Evolutionary conservation across 768 basidiomycete species (phyloP).

Genomic region (Lactifluus piperatus): DNA sequence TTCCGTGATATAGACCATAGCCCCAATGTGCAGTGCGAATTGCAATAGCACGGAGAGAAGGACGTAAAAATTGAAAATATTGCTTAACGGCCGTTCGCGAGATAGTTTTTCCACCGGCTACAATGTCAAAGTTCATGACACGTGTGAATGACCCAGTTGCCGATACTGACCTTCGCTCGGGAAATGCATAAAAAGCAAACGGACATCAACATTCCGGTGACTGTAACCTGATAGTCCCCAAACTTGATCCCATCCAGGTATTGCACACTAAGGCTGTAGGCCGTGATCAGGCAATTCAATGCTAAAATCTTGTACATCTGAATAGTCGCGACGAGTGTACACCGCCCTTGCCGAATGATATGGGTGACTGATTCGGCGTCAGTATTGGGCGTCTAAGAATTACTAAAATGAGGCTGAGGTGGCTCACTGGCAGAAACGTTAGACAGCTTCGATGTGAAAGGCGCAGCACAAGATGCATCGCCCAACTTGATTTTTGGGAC

Average conservation of each 20-base stretch:
- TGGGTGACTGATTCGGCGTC: slow-evolving; percentile 59
- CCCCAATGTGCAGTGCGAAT: slow-evolving; percentile 86
- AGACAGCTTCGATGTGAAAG: slow-evolving; percentile 96
- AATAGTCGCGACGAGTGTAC: slow-evolving; percentile 95
- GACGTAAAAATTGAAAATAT: slow-evolving; percentile 97
- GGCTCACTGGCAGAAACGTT: slow-evolving; percentile 91
- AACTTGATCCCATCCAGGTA: slow-evolving; percentile 99
- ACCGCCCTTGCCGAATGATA: slow-evolving; percentile 96
- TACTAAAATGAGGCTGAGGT: background rate
- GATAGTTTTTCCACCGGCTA: slow-evolving; percentile 97
- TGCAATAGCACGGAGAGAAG: slow-evolving; percentile 85
- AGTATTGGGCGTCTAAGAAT: background rate
- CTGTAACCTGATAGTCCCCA: slow-evolving; percentile 96
- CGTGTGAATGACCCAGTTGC: background rate
- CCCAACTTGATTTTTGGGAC: slow-evolving; percentile 98
- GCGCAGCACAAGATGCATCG: slow-evolving; percentile 98
- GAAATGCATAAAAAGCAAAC: slow-evolving; percentile 99
- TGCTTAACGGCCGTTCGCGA: slow-evolving; percentile 84
- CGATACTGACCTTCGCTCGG: slow-evolving; percentile 71
- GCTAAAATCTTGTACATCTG: slow-evolving; percentile 99
- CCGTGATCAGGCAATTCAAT: slow-evolving; percentile 94
- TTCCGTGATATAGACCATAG: slow-evolving; percentile 89
- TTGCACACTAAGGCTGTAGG: slow-evolving; percentile 96
- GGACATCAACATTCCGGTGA: slow-evolving; percentile 95
- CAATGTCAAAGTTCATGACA: background rate